phyloP scores from a whole-genome alignment of 2,329 filamentous ascomycete genomes.

The Cladosporium sp. region DNA sequence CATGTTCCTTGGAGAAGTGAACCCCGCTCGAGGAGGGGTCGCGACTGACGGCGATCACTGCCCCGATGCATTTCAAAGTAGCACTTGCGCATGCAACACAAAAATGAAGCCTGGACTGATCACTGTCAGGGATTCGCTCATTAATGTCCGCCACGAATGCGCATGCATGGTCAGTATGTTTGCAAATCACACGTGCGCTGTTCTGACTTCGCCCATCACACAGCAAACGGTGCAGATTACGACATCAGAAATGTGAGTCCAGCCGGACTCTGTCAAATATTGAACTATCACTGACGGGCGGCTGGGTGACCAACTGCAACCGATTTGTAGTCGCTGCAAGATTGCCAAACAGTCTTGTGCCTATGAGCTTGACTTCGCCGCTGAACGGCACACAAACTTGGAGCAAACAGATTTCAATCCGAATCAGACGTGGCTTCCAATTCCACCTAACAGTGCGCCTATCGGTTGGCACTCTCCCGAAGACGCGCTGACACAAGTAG shows the following conservation, averaged over 20 bases:
- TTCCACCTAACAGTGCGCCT: neutral
- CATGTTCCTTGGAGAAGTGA: too few relatives aligned
- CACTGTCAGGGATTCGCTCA: too few relatives aligned
- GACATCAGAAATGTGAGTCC: neutral
- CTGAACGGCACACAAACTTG: neutral
- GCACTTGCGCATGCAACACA: too few relatives aligned
- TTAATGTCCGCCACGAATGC: neutral
- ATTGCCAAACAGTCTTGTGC: neutral
- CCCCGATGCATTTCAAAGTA: too few relatives aligned
- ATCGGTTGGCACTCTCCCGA: neutral
- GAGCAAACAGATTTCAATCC: neutral
- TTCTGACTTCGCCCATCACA: too few relatives aligned
- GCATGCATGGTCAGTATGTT: neutral
- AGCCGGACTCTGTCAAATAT: neutral
- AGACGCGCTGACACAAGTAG: neutral
- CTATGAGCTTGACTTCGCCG: neutral
- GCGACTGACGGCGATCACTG: too few relatives aligned
- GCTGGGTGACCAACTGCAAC: neutral
- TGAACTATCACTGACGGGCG: neutral
- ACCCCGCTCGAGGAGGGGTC: too few relatives aligned
- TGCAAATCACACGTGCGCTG: too few relatives aligned
- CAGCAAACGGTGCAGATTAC: neutral
- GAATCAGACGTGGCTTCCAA: neutral
- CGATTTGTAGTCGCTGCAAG: neutral
- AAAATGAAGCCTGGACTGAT: too few relatives aligned